Conservation (phyloP, 1,139 yeast genomes). For the Magnusiomyces sp. region DNA sequence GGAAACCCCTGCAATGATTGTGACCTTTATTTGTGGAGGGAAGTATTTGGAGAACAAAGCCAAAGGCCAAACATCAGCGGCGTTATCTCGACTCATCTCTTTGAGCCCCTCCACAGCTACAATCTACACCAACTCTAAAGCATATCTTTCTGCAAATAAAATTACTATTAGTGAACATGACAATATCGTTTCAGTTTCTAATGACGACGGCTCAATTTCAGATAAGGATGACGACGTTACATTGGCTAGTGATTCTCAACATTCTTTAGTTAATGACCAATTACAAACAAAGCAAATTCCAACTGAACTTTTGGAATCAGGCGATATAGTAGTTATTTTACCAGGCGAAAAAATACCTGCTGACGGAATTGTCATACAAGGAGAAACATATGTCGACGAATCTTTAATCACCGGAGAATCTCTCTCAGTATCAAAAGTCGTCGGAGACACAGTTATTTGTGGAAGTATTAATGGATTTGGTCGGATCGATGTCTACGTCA, state of each 20-base stretch:
- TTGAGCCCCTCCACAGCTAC: slow-evolving; percentile 73
- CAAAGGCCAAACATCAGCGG: slow-evolving; percentile 87
- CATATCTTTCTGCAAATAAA: slow-evolving; percentile 13
- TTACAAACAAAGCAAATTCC: slow-evolving; percentile 37
- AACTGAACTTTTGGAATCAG: slow-evolving; percentile 66
- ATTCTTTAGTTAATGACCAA: too few relatives aligned
- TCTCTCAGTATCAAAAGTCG: slow-evolving; percentile 53
- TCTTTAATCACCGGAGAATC: slow-evolving; percentile 89
- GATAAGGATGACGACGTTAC: background rate
- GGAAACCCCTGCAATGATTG: slow-evolving; percentile 81
- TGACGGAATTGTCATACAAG: slow-evolving; percentile 73
- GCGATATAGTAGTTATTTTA: slow-evolving; percentile 66
- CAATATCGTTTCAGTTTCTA: background rate
- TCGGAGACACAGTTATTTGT: slow-evolving; percentile 65
- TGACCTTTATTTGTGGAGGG: slow-evolving; percentile 77
- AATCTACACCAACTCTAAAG: slow-evolving; percentile 34
- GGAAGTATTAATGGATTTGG: slow-evolving; percentile 87
- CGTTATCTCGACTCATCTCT: slow-evolving; percentile 70
- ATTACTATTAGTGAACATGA: background rate
- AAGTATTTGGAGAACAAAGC: slow-evolving; percentile 89
- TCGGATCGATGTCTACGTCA: slow-evolving; percentile 57
- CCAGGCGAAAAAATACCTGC: slow-evolving; percentile 91
- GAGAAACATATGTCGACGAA: slow-evolving; percentile 80
- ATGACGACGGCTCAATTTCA: background rate
- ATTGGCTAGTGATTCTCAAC: background rate